Conservation (phyloP, 2,329 filamentous ascomycete species). For the Blastomyces gilchristii region DNA sequence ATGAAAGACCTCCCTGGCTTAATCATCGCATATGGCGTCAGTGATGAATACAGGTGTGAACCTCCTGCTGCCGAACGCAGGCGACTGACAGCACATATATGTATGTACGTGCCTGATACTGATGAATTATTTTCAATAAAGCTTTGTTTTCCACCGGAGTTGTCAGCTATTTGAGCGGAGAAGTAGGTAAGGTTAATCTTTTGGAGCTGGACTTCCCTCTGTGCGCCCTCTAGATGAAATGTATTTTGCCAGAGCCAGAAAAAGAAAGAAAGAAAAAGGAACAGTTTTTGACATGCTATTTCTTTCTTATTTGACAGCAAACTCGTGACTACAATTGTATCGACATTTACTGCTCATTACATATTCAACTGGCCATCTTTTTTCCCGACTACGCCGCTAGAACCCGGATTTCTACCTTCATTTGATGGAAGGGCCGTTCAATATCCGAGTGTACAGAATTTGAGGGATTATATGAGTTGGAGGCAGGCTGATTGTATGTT, state of each 20-base stretch:
- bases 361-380: conserved; percentile 66
- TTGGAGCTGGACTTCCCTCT: not conserved
- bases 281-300: not conserved
- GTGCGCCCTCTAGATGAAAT: not conserved
- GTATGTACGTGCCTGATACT: not conserved
- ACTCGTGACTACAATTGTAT: conserved; percentile 79
- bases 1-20: conserved; percentile 77
- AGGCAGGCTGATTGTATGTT: conserved; percentile 83
- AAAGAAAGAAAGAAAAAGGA: not conserved
- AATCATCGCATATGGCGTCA: conserved; percentile 80
- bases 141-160: conserved; percentile 80
- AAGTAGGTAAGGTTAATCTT: conserved; percentile 46
- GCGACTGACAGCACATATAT: too few species aligned
- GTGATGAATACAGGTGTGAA: conserved; percentile 66
- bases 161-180: conserved; percentile 77
- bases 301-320: conserved; percentile 49
- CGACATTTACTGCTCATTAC: conserved; percentile 88
- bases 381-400: conserved; percentile 62
- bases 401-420: conserved; percentile 61
- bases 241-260: not conserved
- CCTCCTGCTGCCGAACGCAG: conserved; percentile 2
- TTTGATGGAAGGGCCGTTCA: conserved; percentile 89
- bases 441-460: conserved; percentile 71
- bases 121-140: conserved; percentile 26
- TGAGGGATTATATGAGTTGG: conserved; percentile 95